Conservation (phyloP, 805 yeast genomes). For the Starmerella roubikii region DNA sequence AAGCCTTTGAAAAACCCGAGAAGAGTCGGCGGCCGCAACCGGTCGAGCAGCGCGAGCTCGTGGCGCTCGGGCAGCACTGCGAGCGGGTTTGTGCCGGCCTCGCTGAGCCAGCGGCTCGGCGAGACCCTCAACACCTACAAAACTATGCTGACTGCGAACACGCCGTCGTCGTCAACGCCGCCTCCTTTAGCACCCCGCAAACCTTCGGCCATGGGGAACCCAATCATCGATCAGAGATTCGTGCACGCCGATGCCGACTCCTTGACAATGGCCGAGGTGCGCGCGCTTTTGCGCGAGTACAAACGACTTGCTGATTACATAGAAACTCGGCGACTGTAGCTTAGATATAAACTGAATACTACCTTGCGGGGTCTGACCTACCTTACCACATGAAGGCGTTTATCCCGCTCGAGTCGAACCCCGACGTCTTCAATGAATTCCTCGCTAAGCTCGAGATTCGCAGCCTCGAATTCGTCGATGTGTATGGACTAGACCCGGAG, state of each 20-base stretch:
- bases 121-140: constrained; percentile 22
- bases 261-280: constrained; percentile 27
- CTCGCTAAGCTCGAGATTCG: constrained; percentile 57
- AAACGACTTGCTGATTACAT: constrained; percentile 25
- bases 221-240: constrained; percentile 15
- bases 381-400: constrained; percentile 5
- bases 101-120: constrained; percentile 24
- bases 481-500: constrained; percentile 80
- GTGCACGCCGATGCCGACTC: constrained; percentile 22
- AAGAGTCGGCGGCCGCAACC: constrained; percentile 5
- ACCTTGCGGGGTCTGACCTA: background rate
- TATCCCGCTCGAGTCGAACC: constrained; percentile 76
- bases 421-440: constrained; percentile 61
- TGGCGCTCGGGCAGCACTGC: constrained; percentile 20
- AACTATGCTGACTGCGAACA: constrained; percentile 8
- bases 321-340: background rate
- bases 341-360: too few relatives aligned
- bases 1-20: constrained; percentile 14
- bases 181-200: background rate
- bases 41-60: constrained; percentile 19
- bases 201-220: constrained; percentile 2
- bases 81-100: constrained; percentile 6
- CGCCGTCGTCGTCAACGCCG: too few relatives aligned
- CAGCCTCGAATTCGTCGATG: constrained; percentile 56
- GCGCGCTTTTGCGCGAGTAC: constrained; percentile 27